phyloP scores from a whole-genome alignment of 1,284 basidiomycete species.

The Pseudozyma pruni region DNA sequence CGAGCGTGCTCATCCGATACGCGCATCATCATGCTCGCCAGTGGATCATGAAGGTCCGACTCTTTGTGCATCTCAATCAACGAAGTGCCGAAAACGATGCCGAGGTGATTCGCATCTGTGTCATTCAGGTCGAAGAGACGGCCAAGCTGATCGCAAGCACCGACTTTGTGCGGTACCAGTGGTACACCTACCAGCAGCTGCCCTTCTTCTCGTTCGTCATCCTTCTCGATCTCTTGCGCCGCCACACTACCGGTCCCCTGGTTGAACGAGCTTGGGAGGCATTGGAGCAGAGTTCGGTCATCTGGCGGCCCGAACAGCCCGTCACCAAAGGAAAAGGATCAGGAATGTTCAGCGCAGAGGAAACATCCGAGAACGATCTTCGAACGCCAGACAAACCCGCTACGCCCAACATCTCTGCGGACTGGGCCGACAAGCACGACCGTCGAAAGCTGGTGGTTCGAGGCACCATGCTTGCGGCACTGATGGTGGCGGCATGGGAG shows the following conservation, averaged over 20 bases:
- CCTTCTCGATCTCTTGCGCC: conserved; percentile 14
- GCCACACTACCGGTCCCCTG: conserved; percentile 7
- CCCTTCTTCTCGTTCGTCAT: conserved; percentile 22
- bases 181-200: conserved; percentile 18
- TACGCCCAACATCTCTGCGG: conserved; percentile 2
- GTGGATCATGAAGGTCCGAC: conserved; percentile 7
- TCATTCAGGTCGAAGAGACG: conserved; percentile 7
- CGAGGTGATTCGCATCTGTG: conserved; percentile 8
- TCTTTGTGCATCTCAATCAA: conserved; percentile 19
- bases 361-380: too few relatives aligned
- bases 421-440: neutral
- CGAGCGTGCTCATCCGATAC: conserved; percentile 2
- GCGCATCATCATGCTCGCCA: conserved; percentile 15
- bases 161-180: conserved; percentile 8
- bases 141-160: conserved; percentile 1
- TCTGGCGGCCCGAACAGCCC: conserved; percentile 22
- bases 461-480: conserved; percentile 13
- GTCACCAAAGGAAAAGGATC: too few relatives aligned
- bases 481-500: conserved; percentile 28
- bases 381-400: too few relatives aligned
- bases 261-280: conserved; percentile 15
- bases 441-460: conserved; percentile 5
- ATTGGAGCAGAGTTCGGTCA: conserved; percentile 7
- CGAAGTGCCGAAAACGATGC: conserved; percentile 9
- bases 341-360: too few relatives aligned